phyloP scores from a whole-genome alignment of 176 grass and related monocot species.

The Carex scoparia region DNA sequence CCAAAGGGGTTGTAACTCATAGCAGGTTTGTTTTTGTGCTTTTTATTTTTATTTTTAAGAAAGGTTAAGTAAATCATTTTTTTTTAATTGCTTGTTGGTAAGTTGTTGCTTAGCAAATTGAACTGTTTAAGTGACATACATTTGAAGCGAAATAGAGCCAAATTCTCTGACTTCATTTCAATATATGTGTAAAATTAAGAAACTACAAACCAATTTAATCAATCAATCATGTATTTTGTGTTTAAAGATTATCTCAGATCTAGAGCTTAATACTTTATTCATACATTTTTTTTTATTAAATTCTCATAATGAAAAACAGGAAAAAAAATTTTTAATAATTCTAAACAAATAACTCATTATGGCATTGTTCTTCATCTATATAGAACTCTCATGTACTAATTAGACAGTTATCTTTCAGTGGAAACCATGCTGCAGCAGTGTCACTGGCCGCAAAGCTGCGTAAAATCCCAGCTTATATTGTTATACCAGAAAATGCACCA shows the following conservation, averaged over 20 bases:
- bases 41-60: not conserved
- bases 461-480: slow-evolving; percentile 82
- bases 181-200: not conserved
- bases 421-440: slow-evolving; percentile 90
- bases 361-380: not conserved
- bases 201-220: not conserved
- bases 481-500: slow-evolving; percentile 79
- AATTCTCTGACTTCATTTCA: not conserved
- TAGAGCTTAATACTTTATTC: not conserved
- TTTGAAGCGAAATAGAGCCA: not conserved
- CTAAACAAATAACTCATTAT: not conserved
- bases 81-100: not conserved
- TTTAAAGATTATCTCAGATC: not conserved
- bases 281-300: not conserved
- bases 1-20: slow-evolving; percentile 84
- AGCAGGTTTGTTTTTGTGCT: slow-evolving; percentile 57
- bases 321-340: not conserved
- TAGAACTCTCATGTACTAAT: not conserved
- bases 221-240: not conserved
- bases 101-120: not conserved
- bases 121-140: not conserved
- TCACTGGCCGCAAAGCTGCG: slow-evolving; percentile 79
- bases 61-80: not conserved
- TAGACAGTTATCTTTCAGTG: slow-evolving; percentile 33
- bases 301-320: not conserved